Evolutionary conservation across 75 land plant genomes (phyloP).

Genomic region (Larix kaempferi): DNA sequence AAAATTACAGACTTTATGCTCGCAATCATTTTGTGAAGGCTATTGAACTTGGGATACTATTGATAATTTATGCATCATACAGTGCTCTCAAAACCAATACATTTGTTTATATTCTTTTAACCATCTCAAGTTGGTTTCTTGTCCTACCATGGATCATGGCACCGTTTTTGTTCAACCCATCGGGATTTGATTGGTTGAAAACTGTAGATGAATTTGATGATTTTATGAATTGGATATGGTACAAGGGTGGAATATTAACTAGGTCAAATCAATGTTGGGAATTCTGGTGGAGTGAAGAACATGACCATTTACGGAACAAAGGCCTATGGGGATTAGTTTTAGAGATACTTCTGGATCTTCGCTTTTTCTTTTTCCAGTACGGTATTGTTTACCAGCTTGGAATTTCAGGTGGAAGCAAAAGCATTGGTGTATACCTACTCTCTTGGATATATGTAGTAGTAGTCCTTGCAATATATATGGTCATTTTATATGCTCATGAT

Average conservation of each 20-base stretch:
- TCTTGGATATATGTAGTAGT: too few species aligned
- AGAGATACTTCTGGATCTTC: too few species aligned
- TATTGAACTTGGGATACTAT: conserved; percentile 31
- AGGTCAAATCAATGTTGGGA: conserved; percentile 87
- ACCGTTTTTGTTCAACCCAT: conserved; percentile 89
- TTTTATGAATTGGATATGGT: conserved; percentile 91
- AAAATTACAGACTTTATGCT: conserved; percentile 37
- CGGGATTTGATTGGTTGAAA: conserved; percentile 96
- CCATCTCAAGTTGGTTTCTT: conserved; percentile 85
- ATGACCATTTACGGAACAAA: conserved; percentile 74
- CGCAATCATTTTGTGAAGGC: conserved; percentile 40
- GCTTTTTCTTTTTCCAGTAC: too few species aligned
- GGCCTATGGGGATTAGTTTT: too few species aligned
- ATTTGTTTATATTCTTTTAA: conserved; percentile 71
- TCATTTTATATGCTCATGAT: too few species aligned
- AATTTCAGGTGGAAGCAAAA: too few species aligned
- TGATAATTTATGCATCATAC: conserved; percentile 25
- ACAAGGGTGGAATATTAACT: conserved; percentile 67
- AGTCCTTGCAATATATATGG: too few species aligned
- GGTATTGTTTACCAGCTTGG: too few species aligned
- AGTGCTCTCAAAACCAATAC: conserved; percentile 27
- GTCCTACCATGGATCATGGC: conserved; percentile 81
- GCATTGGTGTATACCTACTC: too few species aligned
- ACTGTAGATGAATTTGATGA: conserved; percentile 84
- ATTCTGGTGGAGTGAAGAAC: conserved; percentile 91